Base-by-base conservation (phyloP, 2,329 filamentous ascomycete species). In the Diplocarpon mali region DNA sequence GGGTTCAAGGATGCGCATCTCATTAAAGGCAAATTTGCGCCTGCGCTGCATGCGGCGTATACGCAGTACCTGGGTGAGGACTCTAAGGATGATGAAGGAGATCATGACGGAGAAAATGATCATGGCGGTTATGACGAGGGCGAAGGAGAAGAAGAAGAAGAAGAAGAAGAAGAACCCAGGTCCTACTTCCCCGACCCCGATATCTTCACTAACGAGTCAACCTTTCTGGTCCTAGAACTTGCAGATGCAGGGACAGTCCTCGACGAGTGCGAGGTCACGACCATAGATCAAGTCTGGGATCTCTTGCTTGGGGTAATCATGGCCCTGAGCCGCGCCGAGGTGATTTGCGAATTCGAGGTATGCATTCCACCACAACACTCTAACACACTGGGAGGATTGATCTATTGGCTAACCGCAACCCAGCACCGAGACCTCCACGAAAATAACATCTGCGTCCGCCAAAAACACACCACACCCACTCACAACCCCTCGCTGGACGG, bases 401-500 rank as follows among this genome's bases (percentile, higher is more conserved):
- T 14, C 34, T 17, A 35, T n/a, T n/a, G 14, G 41, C 37, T 38
- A 13, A 45, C 30, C 20, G 36, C 8, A 11, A 6, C 30, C 5
- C 48, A 79, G 75, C 78, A 82, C 54, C 73, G 78, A 5, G 78
- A 82, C 53, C 65, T 82, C 3, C 78, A 82, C 53, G 77, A 82
- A 51, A 77, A 77, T 4, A 81, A 82, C 51, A 61, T 82, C 13
- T 81, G 78, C 50, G 68, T 81, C 9, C 36, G 38, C 14, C 32
- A 27, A 16, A 41, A 27, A 40, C n/a, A 14, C 34, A n/a, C 11
- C 29, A 2, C 13, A 1, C 12, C 31, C 32, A 16, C 11, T 27
- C 17, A 40, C 29, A 36, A 42, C 40, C 11, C 27, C 3, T 16
- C 28, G 16, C 31, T 20, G 8, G 38, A 40, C n/a, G 31, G 37